Base-by-base conservation (phyloP, 116 monocot species). In the Zostera marina region DNA sequence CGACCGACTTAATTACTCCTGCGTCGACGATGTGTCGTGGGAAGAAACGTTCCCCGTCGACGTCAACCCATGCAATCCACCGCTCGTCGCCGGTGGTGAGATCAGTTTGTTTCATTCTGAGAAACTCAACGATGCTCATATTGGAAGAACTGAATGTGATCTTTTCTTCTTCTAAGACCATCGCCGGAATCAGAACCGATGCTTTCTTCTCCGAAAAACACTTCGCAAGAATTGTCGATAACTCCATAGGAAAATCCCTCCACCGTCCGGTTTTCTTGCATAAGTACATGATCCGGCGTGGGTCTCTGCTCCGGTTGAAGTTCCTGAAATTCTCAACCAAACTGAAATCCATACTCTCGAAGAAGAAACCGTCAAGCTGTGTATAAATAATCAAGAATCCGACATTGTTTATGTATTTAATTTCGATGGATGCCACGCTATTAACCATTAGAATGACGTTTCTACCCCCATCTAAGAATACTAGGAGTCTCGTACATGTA, bases 41-140 rank as follows among this genome's bases (percentile, higher is more conserved):
- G 58, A 92, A 92, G 61, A 81, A 92, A 42, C 78, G 68, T 13
- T 41, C 49, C 39, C 76, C 81, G 10, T 54, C 26, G 4, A 45
- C 64, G 51, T 93, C 92, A 43, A 84, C 79, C 92, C 92, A 93
- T 0, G 72, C 84, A 11, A 93, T 62, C 2, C 65, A 65, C 45
- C 60, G 61, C 44, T n/a, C 44, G 15, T 0, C 47, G 5, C 65
- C 56, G 7, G 81, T 81, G 8, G 22, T 45, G 39, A 45, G 13
- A 22, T 83, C 73, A 13, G 74, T 73, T 70, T 44, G 60, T 11
- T 44, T n/a, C 84, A 79, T 79, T 19, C 70, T 44, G 3, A 76
- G 59, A 67, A 93, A 87, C 46, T 68, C 68, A 2, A 68, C 58
- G 0, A 68, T 10, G 26, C 25, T 46, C 38, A 11, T 7, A 13